A percentile compares a stretch with the other conserved stretches of the same genome.
These are phyloP conservation scores for Blastocystis sp. DNA, from an alignment of 352 stramenopile species.

Conservation along the genomic window DNA sequence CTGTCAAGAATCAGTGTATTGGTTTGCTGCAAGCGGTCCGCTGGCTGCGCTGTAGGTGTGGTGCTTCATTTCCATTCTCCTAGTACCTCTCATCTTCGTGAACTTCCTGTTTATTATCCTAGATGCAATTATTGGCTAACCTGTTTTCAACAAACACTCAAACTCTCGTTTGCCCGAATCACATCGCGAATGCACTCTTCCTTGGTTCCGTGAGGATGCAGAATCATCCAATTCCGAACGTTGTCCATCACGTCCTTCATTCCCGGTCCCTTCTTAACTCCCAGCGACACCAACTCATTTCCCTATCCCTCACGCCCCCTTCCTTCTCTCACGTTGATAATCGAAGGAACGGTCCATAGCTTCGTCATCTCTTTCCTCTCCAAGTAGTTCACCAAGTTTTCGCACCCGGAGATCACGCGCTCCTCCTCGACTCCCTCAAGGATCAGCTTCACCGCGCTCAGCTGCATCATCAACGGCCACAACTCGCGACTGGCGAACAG, in stretches of 20 bases:
- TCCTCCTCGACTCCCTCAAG: background rate
- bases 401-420: background rate
- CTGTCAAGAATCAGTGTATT: conserved; percentile 74
- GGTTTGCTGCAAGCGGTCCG: conserved; percentile 73
- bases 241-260: conserved; percentile 36
- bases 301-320: background rate
- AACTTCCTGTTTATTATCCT: conserved; percentile 72
- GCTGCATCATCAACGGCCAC: conserved; percentile 26
- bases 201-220: conserved; percentile 38
- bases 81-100: conserved; percentile 72
- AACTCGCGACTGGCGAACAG: conserved; percentile 1
- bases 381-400: background rate
- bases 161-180: background rate
- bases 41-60: conserved; percentile 68
- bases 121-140: conserved; percentile 69
- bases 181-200: conserved; percentile 1
- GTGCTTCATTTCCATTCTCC: background rate
- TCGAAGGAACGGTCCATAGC: conserved; percentile 16
- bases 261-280: conserved; percentile 22
- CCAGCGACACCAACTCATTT: conserved; percentile 4
- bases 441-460: background rate
- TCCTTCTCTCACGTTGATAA: background rate
- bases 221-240: conserved; percentile 51
- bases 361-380: conserved; percentile 8
- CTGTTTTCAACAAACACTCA: background rate